Evolutionary conservation across 2,329 filamentous ascomycete species (phyloP), one percentile per base, ranked within the genome.

Genomic region (Ceratocystis diversiconidia): DNA sequence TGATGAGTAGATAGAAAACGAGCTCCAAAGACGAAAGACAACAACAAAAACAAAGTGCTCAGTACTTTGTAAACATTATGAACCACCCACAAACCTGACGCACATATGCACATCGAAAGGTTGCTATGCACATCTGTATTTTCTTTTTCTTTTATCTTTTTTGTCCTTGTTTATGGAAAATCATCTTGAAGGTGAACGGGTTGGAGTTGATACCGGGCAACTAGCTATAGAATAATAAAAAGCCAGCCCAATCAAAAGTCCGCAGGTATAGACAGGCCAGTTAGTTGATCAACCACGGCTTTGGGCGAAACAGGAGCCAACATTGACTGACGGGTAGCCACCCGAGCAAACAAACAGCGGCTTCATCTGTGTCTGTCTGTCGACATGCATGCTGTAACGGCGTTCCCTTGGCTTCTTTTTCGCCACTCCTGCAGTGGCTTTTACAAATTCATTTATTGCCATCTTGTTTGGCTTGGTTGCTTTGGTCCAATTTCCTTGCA

Each of bases 261-360:
- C 7, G 28, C 28, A 28, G 12, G 6, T 4, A 17, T 41, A 36
- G 32, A 59, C 8, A 36, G 28, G 7, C 55, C 55, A 15, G 30
- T 1, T 30, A 5, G 30, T n/a, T 30, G 55, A 36, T 59, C 28
- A 59, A 32, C 3, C 8, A 17, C 55, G 30, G 30, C 55, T 59
- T 36, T 59, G 28, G 55, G 25, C 55, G 55, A 59, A 59, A 59
- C 55, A 19, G 32, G 17, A 59, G n/a, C 55, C 55, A 59, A 59
- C 17, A 36, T 36, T 32, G 55, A 59, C 5, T 59, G 28, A 36
- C 55, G 55, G 55, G 28, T 59, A 59, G 55, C 55, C 25, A 59
- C 55, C 55, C 55, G 55, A 59, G 30, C 55, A 59, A 59, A 59
- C 55, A 59, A 36, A 36, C 55, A 59, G 12, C 17, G n/a, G 22